A percentile compares a stretch with the other conserved stretches of the same genome.
Evolutionary conservation across 2,329 filamentous ascomycete species (phyloP).

Genomic region (Aotearoamyces nothofagi): DNA sequence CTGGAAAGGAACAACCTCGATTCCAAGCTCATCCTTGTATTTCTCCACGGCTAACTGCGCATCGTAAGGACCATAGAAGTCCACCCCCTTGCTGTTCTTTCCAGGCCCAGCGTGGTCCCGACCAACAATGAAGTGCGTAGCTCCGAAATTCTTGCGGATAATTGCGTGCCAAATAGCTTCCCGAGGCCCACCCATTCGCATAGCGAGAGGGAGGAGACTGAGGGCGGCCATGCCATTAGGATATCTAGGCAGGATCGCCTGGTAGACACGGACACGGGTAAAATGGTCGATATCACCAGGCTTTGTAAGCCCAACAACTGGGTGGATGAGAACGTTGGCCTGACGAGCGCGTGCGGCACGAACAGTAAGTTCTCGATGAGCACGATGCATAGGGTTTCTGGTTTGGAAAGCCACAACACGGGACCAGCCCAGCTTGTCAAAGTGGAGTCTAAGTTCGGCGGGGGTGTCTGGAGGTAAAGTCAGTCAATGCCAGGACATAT

Average conservation of each 20-base stretch:
- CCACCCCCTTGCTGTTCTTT: slow-evolving; percentile 92
- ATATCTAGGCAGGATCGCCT: slow-evolving; percentile 89
- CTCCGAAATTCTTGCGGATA: slow-evolving; percentile 98
- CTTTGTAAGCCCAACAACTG: slow-evolving; percentile 96
- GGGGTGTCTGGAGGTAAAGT: slow-evolving; percentile 76
- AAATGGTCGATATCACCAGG: slow-evolving; percentile 99
- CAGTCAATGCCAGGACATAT: too few species aligned
- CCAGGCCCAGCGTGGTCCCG: slow-evolving; percentile 96
- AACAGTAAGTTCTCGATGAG: slow-evolving; percentile 94
- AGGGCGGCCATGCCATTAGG: slow-evolving; percentile 98
- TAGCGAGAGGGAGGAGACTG: slow-evolving; percentile 85
- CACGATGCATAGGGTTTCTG: slow-evolving; percentile 97
- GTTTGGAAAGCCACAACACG: slow-evolving; percentile 98
- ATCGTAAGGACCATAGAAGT: slow-evolving; percentile 97
- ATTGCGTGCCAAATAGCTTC: slow-evolving; percentile 99
- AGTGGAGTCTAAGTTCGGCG: slow-evolving; percentile 86
- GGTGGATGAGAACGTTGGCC: slow-evolving; percentile 97
- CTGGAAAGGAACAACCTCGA: slow-evolving; percentile 98
- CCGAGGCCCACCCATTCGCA: slow-evolving; percentile 97
- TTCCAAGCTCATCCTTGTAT: slow-evolving; percentile 91
- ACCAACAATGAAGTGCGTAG: slow-evolving; percentile 97
- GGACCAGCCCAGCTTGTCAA: slow-evolving; percentile 98
- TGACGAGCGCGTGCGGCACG: slow-evolving; percentile 90
- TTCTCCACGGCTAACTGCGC: slow-evolving; percentile 93
- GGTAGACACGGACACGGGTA: slow-evolving; percentile 96